Percentiles rank a stretch among this genome's conserved stretches.
phyloP scores from a whole-genome alignment of 163 green algal species.

The Scenedesmus sp. region DNA sequence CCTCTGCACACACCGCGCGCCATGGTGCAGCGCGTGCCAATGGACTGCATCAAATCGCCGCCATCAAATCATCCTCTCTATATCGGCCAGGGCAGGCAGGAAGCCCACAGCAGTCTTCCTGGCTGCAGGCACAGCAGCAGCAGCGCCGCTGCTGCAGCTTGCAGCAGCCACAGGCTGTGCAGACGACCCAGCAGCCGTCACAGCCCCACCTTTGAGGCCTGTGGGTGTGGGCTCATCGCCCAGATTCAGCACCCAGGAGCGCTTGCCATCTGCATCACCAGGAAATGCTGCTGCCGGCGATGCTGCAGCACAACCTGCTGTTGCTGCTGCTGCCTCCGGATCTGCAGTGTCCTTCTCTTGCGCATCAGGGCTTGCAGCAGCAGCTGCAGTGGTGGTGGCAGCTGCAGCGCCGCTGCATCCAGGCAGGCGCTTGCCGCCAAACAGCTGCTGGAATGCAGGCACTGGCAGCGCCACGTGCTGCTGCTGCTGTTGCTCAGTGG shows the following conservation, averaged over 20 bases:
- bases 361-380: background rate
- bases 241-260: conserved; percentile 3
- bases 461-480: conserved; percentile 3
- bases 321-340: background rate
- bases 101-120: background rate
- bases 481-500: conserved; percentile 12
- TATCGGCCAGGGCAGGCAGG: conserved; percentile 40
- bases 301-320: background rate
- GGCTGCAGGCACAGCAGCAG: background rate
- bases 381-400: background rate
- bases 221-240: background rate
- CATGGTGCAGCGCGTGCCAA: no score
- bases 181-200: background rate
- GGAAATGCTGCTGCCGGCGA: background rate
- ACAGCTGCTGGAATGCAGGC: background rate
- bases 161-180: background rate
- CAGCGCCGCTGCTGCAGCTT: background rate
- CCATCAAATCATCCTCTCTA: conserved; percentile 47
- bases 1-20: no score
- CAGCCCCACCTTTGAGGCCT: background rate
- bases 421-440: background rate
- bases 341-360: background rate
- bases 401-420: background rate
- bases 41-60: background rate
- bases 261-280: background rate